Evolutionary conservation across 2,329 filamentous ascomycete species (phyloP).

Genomic region (Blastomyces emzantsi): DNA sequence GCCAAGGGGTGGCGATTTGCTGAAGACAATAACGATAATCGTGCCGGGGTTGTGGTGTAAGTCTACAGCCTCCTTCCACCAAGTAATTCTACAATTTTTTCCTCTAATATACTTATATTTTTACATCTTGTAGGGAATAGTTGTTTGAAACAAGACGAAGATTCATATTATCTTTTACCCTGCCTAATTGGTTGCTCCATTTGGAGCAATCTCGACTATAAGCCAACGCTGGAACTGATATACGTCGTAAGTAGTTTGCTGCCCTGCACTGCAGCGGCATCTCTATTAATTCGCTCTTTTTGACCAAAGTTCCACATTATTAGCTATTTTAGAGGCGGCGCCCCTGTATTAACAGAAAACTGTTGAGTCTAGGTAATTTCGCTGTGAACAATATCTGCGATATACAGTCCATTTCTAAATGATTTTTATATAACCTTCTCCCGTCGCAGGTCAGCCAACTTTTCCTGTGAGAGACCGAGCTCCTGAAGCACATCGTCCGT

Average conservation of each 20-base stretch:
- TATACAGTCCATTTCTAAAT: neutral
- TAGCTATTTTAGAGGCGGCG: neutral
- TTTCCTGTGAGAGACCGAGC: slow-evolving; percentile 18
- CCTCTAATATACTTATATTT: neutral
- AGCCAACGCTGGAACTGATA: neutral
- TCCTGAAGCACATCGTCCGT: slow-evolving; percentile 22
- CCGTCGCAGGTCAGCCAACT: slow-evolving; percentile 17
- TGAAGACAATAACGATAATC: neutral
- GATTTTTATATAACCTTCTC: slow-evolving; percentile 7
- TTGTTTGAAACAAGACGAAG: neutral
- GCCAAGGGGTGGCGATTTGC: neutral
- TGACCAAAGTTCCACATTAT: neutral
- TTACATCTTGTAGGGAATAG: neutral
- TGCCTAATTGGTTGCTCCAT: neutral
- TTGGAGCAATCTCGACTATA: neutral
- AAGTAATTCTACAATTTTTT: too few species aligned
- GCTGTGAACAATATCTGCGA: neutral
- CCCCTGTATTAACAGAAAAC: too few species aligned
- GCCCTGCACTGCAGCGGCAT: neutral
- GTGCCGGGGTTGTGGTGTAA: neutral
- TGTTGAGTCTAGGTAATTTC: neutral
- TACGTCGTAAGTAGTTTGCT: neutral
- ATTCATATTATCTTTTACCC: neutral
- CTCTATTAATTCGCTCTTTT: neutral
- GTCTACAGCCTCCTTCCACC: neutral